Percentiles rank a stretch among this genome's conserved stretches.
Evolutionary conservation across 495 filamentous ascomycete species (phyloP).

Genomic region (Aspergillus biplanus): DNA sequence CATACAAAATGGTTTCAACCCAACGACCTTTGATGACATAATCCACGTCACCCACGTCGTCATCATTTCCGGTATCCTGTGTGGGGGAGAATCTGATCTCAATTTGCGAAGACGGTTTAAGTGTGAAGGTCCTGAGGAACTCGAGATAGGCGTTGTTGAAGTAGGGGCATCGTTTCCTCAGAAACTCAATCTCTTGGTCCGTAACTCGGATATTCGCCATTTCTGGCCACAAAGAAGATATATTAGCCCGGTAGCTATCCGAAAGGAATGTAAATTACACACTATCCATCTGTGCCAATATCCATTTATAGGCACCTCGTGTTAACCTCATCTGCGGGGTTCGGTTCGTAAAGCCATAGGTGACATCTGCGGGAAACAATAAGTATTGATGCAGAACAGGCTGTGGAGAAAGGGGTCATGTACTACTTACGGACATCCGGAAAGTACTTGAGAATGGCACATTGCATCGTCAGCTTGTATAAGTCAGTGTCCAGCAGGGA

Average conservation of each 20-base stretch:
- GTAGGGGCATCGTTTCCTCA: constrained; percentile 81
- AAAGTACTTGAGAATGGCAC: constrained; percentile 89
- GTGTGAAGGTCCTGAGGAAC: constrained; percentile 78
- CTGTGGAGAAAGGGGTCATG: background rate
- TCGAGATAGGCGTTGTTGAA: constrained; percentile 74
- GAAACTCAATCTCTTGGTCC: constrained; percentile 74
- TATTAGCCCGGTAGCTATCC: constrained; percentile 2
- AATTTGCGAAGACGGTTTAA: constrained; percentile 80
- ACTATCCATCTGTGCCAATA: constrained; percentile 80
- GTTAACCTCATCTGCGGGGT: constrained; percentile 92
- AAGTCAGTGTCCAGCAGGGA: constrained; percentile 96
- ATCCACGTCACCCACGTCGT: constrained; percentile 72
- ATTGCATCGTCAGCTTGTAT: constrained; percentile 99
- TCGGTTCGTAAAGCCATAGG: constrained; percentile 92
- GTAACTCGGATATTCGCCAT: constrained; percentile 78
- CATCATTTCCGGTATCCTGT: constrained; percentile 65
- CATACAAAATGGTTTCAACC: constrained; percentile 96
- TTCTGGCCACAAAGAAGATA: constrained; percentile 45
- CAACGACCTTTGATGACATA: constrained; percentile 79
- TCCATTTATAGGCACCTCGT: constrained; percentile 81
- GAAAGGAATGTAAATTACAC: constrained; percentile 24
- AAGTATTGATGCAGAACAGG: background rate
- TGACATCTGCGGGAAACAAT: constrained; percentile 58
- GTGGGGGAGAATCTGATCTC: constrained; percentile 68
- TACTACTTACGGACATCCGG: constrained; percentile 68